A percentile compares a stretch with the other conserved stretches of the same genome.
Evolutionary conservation across 108 stramenopile species (phyloP).

Genomic region (Skeletonema marinoi): DNA sequence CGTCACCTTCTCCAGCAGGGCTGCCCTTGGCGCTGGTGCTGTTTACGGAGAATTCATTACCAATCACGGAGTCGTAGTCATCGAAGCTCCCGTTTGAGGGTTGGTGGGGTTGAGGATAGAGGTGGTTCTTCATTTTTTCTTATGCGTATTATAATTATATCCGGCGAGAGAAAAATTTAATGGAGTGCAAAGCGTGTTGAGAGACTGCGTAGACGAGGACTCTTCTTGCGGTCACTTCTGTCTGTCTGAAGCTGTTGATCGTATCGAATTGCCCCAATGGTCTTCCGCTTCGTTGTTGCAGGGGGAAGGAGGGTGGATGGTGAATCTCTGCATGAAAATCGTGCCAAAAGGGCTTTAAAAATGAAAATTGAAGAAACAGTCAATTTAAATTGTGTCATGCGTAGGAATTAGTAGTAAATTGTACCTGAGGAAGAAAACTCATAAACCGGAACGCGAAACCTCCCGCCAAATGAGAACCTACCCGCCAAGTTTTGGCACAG

Average conservation of each 20-base stretch:
- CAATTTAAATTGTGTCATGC: neutral
- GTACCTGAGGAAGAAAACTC: no score
- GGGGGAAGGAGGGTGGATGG: no score
- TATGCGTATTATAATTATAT: neutral
- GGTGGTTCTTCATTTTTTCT: neutral
- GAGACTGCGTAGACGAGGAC: neutral
- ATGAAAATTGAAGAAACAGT: neutral
- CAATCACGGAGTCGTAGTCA: neutral
- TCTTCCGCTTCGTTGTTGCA: no score
- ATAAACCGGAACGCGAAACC: no score
- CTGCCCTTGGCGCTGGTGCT: neutral
- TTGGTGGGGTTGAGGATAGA: constrained; percentile 1
- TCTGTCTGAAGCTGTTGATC: neutral
- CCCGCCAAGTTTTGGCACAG: no score
- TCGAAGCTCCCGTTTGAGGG: neutral
- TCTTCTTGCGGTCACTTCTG: neutral
- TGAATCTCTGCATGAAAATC: neutral
- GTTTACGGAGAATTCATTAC: neutral
- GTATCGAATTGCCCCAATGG: neutral
- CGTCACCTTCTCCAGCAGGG: neutral
- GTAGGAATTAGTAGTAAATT: neutral
- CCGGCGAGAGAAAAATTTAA: neutral
- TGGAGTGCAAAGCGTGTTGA: neutral
- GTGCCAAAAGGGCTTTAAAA: neutral
- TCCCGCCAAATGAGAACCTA: neutral